Conservation (phyloP, 228 moss, liverwort and hornwort genomes). For the Sphagnum fallax region DNA sequence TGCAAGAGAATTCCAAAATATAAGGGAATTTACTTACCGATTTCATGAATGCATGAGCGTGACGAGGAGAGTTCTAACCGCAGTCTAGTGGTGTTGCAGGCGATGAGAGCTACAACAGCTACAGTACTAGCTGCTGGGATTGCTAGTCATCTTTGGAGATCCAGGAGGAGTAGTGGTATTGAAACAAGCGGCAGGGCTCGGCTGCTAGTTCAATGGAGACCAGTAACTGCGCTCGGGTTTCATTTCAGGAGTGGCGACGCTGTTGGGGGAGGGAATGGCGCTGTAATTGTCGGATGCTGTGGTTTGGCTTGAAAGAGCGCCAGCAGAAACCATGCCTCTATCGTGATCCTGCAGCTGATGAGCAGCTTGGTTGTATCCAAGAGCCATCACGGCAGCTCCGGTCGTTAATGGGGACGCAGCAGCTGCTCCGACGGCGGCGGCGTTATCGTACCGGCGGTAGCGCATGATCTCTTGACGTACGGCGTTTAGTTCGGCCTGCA, state of each 20-base stretch:
- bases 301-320: conserved; percentile 3
- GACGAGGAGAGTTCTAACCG: too few relatives aligned
- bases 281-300: conserved; percentile 21
- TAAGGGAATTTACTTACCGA: too few relatives aligned
- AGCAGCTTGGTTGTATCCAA: background rate
- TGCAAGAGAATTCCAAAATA: too few relatives aligned
- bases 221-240: conserved; percentile 40
- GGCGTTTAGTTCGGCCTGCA: conserved; percentile 36
- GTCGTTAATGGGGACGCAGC: background rate
- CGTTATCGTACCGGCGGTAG: conserved; percentile 35
- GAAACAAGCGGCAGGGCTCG: too few relatives aligned
- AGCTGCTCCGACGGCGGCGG: conserved; percentile 5
- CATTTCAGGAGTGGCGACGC: conserved; percentile 35
- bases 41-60: too few relatives aligned
- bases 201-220: conserved; percentile 32
- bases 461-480: conserved; percentile 46
- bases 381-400: conserved; percentile 2
- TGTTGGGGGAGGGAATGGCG: conserved; percentile 20
- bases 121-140: too few relatives aligned
- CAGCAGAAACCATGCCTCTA: background rate
- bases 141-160: too few relatives aligned
- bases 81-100: too few relatives aligned
- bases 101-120: too few relatives aligned
- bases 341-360: conserved; percentile 6
- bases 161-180: too few relatives aligned